A percentile compares a stretch with the other conserved stretches of the same genome.
Evolutionary conservation across 2,329 filamentous ascomycete genomes (phyloP).

Genomic region (Aspergillus texensis): DNA sequence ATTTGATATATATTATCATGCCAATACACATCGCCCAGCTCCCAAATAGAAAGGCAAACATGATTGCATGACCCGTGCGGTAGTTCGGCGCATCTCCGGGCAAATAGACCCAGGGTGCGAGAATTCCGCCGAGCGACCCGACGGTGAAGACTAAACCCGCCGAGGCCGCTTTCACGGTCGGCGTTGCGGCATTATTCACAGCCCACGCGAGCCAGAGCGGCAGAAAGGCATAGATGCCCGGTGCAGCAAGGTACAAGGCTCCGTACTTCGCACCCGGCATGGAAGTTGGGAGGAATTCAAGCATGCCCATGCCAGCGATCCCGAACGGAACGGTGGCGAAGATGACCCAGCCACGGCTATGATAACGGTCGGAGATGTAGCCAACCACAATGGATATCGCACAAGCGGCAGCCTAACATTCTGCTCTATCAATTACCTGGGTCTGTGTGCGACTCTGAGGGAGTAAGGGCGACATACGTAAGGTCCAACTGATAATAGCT

Average conservation of each 20-base stretch:
- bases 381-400: constrained; percentile 5
- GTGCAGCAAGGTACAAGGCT: constrained; percentile 7
- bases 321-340: neutral
- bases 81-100: constrained; percentile 8
- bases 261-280: constrained; percentile 9
- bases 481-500: constrained; percentile 13
- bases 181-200: constrained; percentile 7
- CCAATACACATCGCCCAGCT: neutral
- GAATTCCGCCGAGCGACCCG: constrained; percentile 6
- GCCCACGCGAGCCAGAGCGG: constrained; percentile 11
- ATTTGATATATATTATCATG: constrained; percentile 2
- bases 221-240: constrained; percentile 5
- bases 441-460: neutral
- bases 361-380: constrained; percentile 11
- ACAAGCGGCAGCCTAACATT: constrained; percentile 6
- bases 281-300: constrained; percentile 4
- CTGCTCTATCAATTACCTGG: neutral
- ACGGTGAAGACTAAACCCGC: constrained; percentile 4
- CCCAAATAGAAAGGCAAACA: constrained; percentile 8
- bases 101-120: constrained; percentile 13
- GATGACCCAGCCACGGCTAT: constrained; percentile 4
- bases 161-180: constrained; percentile 1
- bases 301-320: constrained; percentile 4
- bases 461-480: constrained; percentile 1
- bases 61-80: constrained; percentile 8